Conservation (phyloP, 1,284 basidiomycete genomes). For the Ganoderma sinense region DNA sequence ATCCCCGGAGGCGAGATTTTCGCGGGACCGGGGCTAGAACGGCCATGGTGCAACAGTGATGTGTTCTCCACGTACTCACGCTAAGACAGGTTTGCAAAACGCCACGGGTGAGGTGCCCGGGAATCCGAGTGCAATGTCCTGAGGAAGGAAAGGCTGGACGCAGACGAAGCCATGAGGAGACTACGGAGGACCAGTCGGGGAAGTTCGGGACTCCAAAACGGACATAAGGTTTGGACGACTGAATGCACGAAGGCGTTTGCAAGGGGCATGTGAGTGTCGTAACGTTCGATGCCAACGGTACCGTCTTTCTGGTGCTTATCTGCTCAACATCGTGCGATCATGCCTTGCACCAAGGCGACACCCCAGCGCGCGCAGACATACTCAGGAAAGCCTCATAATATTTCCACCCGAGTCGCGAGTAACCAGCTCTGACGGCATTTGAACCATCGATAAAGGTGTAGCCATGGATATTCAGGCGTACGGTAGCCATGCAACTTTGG, state of each 20-base stretch:
- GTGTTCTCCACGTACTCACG: neutral
- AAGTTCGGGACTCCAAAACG: neutral
- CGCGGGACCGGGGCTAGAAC: neutral
- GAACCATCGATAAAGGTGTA: neutral
- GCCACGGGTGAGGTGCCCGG: neutral
- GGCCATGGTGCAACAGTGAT: neutral
- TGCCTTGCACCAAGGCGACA: neutral
- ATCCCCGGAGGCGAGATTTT: neutral
- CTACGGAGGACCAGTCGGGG: neutral
- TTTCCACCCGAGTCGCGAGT: neutral
- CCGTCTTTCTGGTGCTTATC: slow-evolving; percentile 25
- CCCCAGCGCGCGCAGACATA: neutral
- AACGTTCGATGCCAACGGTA: slow-evolving; percentile 9
- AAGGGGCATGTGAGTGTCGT: slow-evolving; percentile 25
- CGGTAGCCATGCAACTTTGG: neutral
- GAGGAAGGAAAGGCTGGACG: neutral
- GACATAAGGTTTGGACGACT: slow-evolving; percentile 17
- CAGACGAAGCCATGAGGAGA: neutral
- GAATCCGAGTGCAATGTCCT: neutral
- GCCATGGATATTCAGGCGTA: neutral
- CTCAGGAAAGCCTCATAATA: neutral
- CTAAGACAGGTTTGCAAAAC: neutral
- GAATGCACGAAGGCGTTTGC: slow-evolving; percentile 25
- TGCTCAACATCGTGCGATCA: slow-evolving; percentile 18
- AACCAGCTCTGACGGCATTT: neutral